Evolutionary conservation across 164 flowering plant species (phyloP).

Genomic region (Tetracentron sinense): DNA sequence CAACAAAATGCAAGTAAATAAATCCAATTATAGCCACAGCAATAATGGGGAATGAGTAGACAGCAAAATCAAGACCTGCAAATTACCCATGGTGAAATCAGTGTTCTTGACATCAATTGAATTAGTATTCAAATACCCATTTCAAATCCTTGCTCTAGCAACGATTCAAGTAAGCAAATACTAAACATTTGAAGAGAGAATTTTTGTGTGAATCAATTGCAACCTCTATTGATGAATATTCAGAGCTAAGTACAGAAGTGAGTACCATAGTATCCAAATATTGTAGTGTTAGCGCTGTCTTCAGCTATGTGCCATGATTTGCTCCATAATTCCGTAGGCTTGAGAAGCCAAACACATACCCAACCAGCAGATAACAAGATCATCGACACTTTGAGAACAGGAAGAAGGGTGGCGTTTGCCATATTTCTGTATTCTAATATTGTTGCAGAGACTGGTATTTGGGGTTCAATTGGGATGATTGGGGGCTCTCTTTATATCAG

Average conservation of each 20-base stretch:
- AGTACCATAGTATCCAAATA: conserved; percentile 60
- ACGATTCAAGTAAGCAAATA: background rate
- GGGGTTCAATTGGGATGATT: no score
- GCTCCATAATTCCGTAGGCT: conserved; percentile 73
- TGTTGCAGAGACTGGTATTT: background rate
- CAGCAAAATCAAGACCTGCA: conserved; percentile 67
- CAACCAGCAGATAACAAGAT: conserved; percentile 47
- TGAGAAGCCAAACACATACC: conserved; percentile 69
- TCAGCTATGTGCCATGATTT: conserved; percentile 65
- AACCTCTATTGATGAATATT: background rate
- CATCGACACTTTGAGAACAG: conserved; percentile 42
- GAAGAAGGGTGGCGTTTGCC: conserved; percentile 25
- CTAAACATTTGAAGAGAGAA: background rate
- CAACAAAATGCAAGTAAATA: conserved; percentile 41
- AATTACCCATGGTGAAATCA: background rate
- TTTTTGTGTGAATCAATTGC: background rate
- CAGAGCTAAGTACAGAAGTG: no score
- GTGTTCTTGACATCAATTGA: background rate
- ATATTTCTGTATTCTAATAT: no score
- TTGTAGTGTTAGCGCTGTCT: conserved; percentile 34
- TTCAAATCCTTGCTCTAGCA: no score
- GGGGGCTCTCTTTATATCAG: no score
- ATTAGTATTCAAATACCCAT: background rate
- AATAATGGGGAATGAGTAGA: conserved; percentile 58
- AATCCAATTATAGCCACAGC: conserved; percentile 52